Base-by-base conservation (phyloP, 495 filamentous ascomycete species). In the Clohesyomyces aquaticus region DNA sequence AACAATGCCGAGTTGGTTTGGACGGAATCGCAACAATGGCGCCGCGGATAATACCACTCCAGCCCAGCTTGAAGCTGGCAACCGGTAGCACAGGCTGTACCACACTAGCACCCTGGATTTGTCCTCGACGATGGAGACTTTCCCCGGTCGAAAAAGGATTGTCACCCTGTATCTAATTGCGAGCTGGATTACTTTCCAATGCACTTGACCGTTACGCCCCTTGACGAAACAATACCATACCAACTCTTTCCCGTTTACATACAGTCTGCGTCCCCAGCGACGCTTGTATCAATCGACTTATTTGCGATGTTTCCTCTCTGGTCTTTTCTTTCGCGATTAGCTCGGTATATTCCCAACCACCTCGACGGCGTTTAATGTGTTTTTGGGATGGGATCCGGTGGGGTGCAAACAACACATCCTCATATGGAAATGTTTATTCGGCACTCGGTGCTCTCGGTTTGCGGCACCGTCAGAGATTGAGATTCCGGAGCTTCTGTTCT, bases 41-140 rank as follows among this genome's bases (percentile, higher is more conserved):
- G 27, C 47, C 8, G 38, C 55, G 19, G 43, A 59, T 48, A n/a
- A 10, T 16, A 66, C 63, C 21, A 70, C 67, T n/a, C 67, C 67
- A n/a, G 59, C 41, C 46, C 67, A 70, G 59, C 67, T 70, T 51
- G 67, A 70, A 52, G 67, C 67, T 19, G 67, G 67, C 25, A 59
- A 65, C 26, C 62, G 63, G 47, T 70, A 70, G 55, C 58, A 10
- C 26, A 16, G 25, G 21, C 14, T 29, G 32, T 55, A 55, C 19
- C 16, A 19, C 28, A 28, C 11, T 41, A 22, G 29, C 32, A n/a
- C 3, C 28, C 19, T 41, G 9, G n/a, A 52, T 52, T 3, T 27
- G 18, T 52, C 49, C 22, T 27, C 28, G 55, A 28, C 12, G 29
- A 55, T 27, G 12, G 9, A 26, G 23, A 47, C 26, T 10, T 16